phyloP scores from a whole-genome alignment of 2,329 filamentous ascomycete genomes.

The Colletotrichum scovillei region DNA sequence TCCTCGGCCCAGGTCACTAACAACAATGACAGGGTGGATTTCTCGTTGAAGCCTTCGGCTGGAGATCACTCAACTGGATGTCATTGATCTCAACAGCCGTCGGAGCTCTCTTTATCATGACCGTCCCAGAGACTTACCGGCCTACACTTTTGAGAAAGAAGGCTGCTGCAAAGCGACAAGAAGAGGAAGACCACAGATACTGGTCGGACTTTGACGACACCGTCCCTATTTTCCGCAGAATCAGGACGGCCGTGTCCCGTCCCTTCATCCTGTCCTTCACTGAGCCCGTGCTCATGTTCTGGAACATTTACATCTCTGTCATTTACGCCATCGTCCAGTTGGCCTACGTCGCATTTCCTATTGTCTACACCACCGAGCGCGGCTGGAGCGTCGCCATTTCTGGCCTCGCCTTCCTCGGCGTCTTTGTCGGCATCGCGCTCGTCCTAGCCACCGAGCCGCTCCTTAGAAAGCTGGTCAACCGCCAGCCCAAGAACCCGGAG shows the following conservation, averaged over 20 bases:
- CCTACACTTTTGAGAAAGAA: conserved; percentile 63
- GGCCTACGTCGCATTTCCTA: conserved; percentile 73
- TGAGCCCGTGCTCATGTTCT: conserved; percentile 62
- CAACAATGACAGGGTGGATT: conserved; percentile 57
- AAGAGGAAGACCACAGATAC: conserved; percentile 62
- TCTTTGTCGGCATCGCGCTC: conserved; percentile 36
- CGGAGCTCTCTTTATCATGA: conserved; percentile 60
- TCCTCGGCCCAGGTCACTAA: neutral
- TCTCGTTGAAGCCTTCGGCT: conserved; percentile 67
- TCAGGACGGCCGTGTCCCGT: conserved; percentile 68
- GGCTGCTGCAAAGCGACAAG: conserved; percentile 57
- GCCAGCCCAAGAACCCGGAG: conserved; percentile 66
- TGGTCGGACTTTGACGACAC: conserved; percentile 71
- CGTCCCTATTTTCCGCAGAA: conserved; percentile 60
- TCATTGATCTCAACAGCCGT: conserved; percentile 64
- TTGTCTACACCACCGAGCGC: conserved; percentile 66
- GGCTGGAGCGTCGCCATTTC: conserved; percentile 68
- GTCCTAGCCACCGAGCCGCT: conserved; percentile 53
- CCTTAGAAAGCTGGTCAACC: conserved; percentile 65
- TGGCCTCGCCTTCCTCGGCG: conserved; percentile 55
- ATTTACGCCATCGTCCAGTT: conserved; percentile 74
- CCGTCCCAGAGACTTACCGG: conserved; percentile 66
- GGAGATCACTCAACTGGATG: conserved; percentile 73
- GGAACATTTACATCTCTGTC: conserved; percentile 73
- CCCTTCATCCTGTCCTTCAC: conserved; percentile 71